Evolutionary conservation across 495 filamentous ascomycete genomes (phyloP), one percentile per base, ranked within the genome.

Genomic region (Penicillium coffeae): DNA sequence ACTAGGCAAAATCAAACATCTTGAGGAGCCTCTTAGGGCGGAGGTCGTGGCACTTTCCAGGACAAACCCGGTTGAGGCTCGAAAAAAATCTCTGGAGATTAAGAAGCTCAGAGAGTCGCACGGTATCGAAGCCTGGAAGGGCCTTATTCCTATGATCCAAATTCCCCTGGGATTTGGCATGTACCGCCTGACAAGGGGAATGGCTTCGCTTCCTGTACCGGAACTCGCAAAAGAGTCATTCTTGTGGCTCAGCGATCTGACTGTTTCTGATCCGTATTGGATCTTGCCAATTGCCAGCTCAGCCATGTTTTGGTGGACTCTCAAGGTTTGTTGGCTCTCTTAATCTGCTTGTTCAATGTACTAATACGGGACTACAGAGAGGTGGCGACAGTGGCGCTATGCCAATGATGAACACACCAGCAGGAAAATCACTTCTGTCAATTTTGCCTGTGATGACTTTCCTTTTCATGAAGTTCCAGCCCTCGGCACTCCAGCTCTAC

Each of bases 191-290:
- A 51, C 90, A 47, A 71, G 79, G 21, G 83, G 71, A 41, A 95
- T 95, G 90, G 61, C 83, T 2, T 51, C 64, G 14, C 62, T 98
- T 20, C 92, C 93, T 1, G 88, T 95, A 5, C 90, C 91, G 0
- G 86, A 79, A 1, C 52, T 97, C 46, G 74, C 85, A 45, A 68
- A 65, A 8, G 90, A 86, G 22, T 83, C 87, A 2, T 48, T 82
- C 6, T 65, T 77, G 10, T 97, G 94, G 94, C 79, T 97, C 53
- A 66, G 66, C 3, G 86, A 99, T 58, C 68, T 99, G 46, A 87
- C 91, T 1, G 61, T 86, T 9, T 45, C 78, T 1, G 93, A 99
- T 64, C 91, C 94, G 0, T 80, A 71, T 39, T 88, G 71, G 50
- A 67, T 92, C 30, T 62, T 97, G n/a, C 93, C 93, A 2, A 47